phyloP scores from a whole-genome alignment of 1,284 basidiomycete species.

The Microstroma glucosiphilum region DNA sequence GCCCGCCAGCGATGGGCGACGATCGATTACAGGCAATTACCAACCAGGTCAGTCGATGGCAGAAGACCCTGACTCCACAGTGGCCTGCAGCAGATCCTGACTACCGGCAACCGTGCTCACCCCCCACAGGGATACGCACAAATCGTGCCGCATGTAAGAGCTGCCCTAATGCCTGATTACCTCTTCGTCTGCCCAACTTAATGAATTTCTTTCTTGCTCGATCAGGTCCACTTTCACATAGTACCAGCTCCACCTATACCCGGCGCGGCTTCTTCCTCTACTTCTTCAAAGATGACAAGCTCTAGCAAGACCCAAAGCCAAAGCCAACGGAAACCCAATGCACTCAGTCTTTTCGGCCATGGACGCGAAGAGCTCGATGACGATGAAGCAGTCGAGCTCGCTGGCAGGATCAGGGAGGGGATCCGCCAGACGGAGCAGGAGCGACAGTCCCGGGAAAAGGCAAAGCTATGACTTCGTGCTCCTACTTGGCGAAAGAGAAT shows the following conservation, averaged over 20 bases:
- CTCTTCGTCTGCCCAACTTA: too few relatives aligned
- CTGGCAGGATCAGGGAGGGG: not conserved
- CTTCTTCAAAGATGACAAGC: not conserved
- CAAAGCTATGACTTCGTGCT: too few relatives aligned
- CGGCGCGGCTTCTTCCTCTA: conserved; percentile 21
- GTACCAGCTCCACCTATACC: conserved; percentile 63
- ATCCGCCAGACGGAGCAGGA: conserved; percentile 4
- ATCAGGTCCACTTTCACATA: conserved; percentile 69
- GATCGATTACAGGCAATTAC: conserved; percentile 37
- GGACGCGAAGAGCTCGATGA: conserved; percentile 39
- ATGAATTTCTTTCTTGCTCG: not conserved
- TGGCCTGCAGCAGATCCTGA: too few relatives aligned
- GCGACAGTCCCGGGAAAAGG: not conserved
- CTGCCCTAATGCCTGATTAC: not conserved
- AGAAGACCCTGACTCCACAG: too few relatives aligned
- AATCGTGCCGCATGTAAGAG: conserved; percentile 66
- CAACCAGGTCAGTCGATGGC: conserved; percentile 56
- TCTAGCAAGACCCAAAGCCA: conserved; percentile 12
- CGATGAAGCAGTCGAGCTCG: conserved; percentile 21
- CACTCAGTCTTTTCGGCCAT: conserved; percentile 22
- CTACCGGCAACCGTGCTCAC: too few relatives aligned
- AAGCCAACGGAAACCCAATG: not conserved
- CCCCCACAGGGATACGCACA: conserved; percentile 58
- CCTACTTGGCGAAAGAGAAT: too few relatives aligned
- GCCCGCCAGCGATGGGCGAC: conserved; percentile 25